Evolutionary conservation across 1,139 yeast genomes (phyloP), one percentile per base, ranked within the genome.

Genomic region (Barnettozyma hawaiiensis): DNA sequence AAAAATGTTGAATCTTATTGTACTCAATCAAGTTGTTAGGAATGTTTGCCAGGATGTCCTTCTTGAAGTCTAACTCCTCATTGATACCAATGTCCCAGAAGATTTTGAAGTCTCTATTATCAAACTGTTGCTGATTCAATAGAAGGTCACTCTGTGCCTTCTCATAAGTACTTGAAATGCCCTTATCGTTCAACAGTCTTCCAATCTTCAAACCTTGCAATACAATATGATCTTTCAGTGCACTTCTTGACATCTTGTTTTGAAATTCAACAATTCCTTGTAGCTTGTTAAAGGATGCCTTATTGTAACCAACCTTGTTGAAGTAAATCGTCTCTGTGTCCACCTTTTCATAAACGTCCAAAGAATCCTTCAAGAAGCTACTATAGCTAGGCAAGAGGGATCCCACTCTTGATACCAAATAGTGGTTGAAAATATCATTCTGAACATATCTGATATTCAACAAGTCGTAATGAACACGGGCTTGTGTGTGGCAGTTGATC

Each of bases 361-460:
- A 38, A 4, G 43, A 27, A 8, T 50, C 46, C 10, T 54, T 57
- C 19, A 51, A 37, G 4, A 49, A 41, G 1, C 54, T 52, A 10
- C 57, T 52, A 22, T 42, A 38, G 5, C 52, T 50, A 0, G 79
- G 76, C 36, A 52, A 57, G 3, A 66, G 52, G 0, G 78, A 57
- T 1, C 78, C 64, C 19, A 66, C 53, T 39, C 86, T 67, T 1
- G 78, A 69, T 7, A 70, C 58, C 12, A 85, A 58, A 47, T 72
- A 69, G 49, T 83, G 81, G 14, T 81, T 73, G 42, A 89, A 62
- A 0, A 92, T 78, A 57, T 92, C 97, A 48, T 75, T 70, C 61
- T 92, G 98, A 11, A 89, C 64, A 67, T 82, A 82, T 55, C 84
- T 85, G 48, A 89, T 75, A 37, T 78, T 76, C 41, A 92, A 64